Percentiles rank a stretch among this genome's conserved stretches.
Evolutionary conservation across 108 stramenopile genomes (phyloP).

Genomic region (Cyclostephanos invisitatus): DNA sequence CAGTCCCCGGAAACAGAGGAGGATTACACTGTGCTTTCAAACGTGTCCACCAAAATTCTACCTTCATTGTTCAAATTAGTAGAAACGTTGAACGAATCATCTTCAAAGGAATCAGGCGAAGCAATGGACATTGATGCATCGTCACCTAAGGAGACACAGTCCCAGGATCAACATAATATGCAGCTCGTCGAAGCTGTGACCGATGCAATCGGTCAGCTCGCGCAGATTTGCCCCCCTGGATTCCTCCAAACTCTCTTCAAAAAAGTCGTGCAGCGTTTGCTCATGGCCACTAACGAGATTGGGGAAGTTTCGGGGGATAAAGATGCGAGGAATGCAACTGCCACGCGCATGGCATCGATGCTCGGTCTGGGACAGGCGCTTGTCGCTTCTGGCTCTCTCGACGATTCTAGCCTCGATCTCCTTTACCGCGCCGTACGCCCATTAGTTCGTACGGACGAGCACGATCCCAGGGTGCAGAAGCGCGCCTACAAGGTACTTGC

Average conservation of each 20-base stretch:
- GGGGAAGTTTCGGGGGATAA: slow-evolving; percentile 35
- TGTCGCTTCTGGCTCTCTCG: slow-evolving; percentile 65
- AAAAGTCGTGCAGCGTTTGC: slow-evolving; percentile 71
- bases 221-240: slow-evolving; percentile 56
- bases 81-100: slow-evolving; percentile 51
- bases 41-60: slow-evolving; percentile 58
- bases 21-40: slow-evolving; percentile 45
- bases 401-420: slow-evolving; percentile 61
- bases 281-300: slow-evolving; percentile 56
- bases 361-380: slow-evolving; percentile 71
- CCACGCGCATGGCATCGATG: slow-evolving; percentile 64
- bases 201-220: slow-evolving; percentile 66
- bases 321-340: slow-evolving; percentile 32
- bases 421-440: slow-evolving; percentile 77
- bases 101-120: slow-evolving; percentile 26
- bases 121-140: slow-evolving; percentile 43
- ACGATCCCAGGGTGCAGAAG: slow-evolving; percentile 69
- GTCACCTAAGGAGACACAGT: slow-evolving; percentile 5
- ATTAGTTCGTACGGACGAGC: slow-evolving; percentile 72
- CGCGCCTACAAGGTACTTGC: slow-evolving; percentile 72
- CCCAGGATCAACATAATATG: slow-evolving; percentile 34
- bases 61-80: slow-evolving; percentile 72
- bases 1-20: slow-evolving; percentile 28
- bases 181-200: slow-evolving; percentile 57
- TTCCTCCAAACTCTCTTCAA: slow-evolving; percentile 74